phyloP scores from a whole-genome alignment of 345 rosid genomes.

The Eucalyptus pauciflora region DNA sequence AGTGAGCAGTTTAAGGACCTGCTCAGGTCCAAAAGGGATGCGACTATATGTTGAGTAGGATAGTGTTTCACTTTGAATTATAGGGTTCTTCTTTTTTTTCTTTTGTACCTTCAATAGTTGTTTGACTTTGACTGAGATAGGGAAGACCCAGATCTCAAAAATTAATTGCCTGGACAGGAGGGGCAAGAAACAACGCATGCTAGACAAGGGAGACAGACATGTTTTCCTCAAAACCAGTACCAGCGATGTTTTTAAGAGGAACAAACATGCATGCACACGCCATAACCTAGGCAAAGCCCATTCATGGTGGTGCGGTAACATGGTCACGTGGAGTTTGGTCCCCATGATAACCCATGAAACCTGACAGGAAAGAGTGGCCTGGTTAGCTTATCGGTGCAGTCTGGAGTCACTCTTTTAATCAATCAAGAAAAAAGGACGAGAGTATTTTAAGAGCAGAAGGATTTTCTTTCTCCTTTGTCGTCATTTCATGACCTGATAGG shows the following conservation, averaged over 20 bases:
- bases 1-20: no score
- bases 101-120: neutral
- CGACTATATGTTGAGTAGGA: neutral
- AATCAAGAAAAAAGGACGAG: neutral
- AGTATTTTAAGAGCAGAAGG: neutral
- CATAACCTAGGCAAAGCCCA: conserved; percentile 12
- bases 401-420: neutral
- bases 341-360: neutral
- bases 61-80: neutral
- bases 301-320: conserved; percentile 21
- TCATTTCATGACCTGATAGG: neutral
- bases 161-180: neutral
- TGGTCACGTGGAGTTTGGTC: conserved; percentile 30
- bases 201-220: conserved; percentile 47
- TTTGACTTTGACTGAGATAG: neutral
- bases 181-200: neutral
- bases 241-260: neutral
- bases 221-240: conserved; percentile 28
- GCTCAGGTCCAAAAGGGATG: no score
- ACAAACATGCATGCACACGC: conserved; percentile 18
- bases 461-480: neutral
- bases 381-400: neutral
- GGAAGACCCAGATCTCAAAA: neutral
- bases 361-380: neutral
- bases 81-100: neutral